Evolutionary conservation across 306 rosid genomes (phyloP).

Genomic region (Ormosia emarginata): DNA sequence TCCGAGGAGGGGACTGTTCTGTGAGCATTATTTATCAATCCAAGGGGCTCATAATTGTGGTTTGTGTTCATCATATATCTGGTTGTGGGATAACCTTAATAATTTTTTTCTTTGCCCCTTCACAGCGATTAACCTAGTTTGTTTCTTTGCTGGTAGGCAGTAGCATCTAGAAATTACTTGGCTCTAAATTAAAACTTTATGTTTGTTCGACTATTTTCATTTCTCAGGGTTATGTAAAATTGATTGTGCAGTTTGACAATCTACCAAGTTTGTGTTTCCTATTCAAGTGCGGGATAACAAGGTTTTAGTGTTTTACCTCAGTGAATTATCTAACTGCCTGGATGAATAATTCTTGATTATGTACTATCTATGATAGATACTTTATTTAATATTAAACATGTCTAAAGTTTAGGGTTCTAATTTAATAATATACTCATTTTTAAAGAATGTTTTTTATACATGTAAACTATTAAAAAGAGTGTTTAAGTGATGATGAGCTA

Average conservation of each 20-base stretch:
- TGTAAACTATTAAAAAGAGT: too few relatives aligned
- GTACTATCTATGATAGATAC: background rate
- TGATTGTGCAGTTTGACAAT: constrained; percentile 47
- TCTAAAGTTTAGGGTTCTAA: background rate
- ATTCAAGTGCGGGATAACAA: background rate
- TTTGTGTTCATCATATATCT: constrained; percentile 41
- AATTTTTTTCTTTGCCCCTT: background rate
- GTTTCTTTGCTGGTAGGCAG: constrained; percentile 52
- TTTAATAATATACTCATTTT: too few relatives aligned
- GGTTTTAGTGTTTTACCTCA: background rate
- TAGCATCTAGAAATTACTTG: constrained; percentile 44
- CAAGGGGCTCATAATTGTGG: constrained; percentile 40
- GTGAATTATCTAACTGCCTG: background rate
- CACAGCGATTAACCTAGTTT: constrained; percentile 38
- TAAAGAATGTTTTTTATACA: background rate
- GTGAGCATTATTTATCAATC: constrained; percentile 28
- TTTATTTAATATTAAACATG: too few relatives aligned
- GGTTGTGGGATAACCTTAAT: constrained; percentile 43
- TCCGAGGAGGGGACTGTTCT: constrained; percentile 30
- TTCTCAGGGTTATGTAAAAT: constrained; percentile 34
- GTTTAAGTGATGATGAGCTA: too few relatives aligned
- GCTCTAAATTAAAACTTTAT: constrained; percentile 26
- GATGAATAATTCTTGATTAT: background rate
- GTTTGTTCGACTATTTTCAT: constrained; percentile 33
- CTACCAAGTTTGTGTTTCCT: constrained; percentile 11